Evolutionary conservation across 148 eudicot genomes (phyloP), one percentile per base, ranked within the genome.

Genomic region (Fallopia convolvulus): DNA sequence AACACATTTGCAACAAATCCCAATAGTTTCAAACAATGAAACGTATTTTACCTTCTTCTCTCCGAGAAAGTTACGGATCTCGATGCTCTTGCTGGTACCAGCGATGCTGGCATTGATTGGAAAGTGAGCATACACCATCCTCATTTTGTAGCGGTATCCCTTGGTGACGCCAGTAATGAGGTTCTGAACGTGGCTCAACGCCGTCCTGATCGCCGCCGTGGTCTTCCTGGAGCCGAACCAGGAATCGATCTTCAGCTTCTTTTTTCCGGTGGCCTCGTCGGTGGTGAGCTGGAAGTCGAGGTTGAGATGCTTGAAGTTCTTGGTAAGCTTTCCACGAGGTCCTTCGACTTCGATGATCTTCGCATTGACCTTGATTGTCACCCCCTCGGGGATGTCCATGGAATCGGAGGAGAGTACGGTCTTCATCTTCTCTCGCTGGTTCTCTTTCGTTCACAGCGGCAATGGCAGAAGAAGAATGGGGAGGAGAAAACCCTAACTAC

Each of bases 41-140:
- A 44, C 3, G 3, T 17, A 15, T 11, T 0, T 18, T 73, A 73
- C 75, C 75, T 73, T 73, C 53, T 73, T 73, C 75, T 73, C 75
- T 44, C 75, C 75, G 11, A 73, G 75, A 36, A 73, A 73, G 75
- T 73, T 73, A 44, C 75, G 53, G 75, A 73, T 73, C 75, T 73
- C 75, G 21, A 73, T 73, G 32, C 75, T 36, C 75, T 4, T 44
- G 55, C 55, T 73, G 18, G 17, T 52, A 23, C 18, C 41, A 46
- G 75, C 33, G 39, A 73, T 73, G 55, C 75, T 73, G 18, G 75
- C 75, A 26, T 73, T 73, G 26, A 73, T 73, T 0, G 75, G 75
- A 73, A 73, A 73, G 55, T 73, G 75, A 73, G 75, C 75, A 15
- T 73, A 73, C 4, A 73, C 75, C 75, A 73, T 73, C 55, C 75